Percentiles rank a stretch among this genome's conserved stretches.
Conservation (phyloP, 768 basidiomycete genomes). For the Auriscalpium orientale region DNA sequence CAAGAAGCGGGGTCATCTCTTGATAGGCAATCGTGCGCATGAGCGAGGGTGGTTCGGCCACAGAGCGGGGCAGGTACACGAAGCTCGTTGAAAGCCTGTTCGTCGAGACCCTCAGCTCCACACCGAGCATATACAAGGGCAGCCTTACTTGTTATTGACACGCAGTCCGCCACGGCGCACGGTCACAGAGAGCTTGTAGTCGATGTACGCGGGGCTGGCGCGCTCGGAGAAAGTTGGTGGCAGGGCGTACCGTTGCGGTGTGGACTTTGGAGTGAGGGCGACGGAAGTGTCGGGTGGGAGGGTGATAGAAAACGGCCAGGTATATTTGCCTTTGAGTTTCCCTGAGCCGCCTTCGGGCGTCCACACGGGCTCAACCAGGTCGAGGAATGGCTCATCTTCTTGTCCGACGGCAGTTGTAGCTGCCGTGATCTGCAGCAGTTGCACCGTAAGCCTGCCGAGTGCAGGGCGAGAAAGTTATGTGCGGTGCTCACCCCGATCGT, state of each 20-base stretch:
- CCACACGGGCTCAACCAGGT: slow-evolving; percentile 4
- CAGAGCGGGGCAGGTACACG: slow-evolving; percentile 26
- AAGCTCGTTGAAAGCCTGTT: slow-evolving; percentile 28
- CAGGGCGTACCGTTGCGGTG: neutral
- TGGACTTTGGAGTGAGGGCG: neutral
- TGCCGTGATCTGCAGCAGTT: slow-evolving; percentile 1
- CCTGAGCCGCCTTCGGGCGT: neutral
- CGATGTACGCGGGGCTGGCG: slow-evolving; percentile 47
- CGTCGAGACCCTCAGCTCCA: neutral
- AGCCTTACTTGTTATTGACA: slow-evolving; percentile 40
- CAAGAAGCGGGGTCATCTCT: slow-evolving; percentile 24
- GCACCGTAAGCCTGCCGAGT: neutral
- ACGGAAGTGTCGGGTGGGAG: neutral
- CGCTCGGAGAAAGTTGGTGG: slow-evolving; percentile 25
- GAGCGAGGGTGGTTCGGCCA: slow-evolving; percentile 28
- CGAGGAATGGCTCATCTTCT: slow-evolving; percentile 8
- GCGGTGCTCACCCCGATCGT: neutral
- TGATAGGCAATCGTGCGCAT: slow-evolving; percentile 30
- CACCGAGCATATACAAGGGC: neutral
- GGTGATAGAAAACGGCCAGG: slow-evolving; percentile 5
- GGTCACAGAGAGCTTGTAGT: slow-evolving; percentile 45
- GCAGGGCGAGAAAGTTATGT: neutral
- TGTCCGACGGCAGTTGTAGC: slow-evolving; percentile 6
- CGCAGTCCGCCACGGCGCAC: slow-evolving; percentile 42
- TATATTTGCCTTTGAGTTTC: slow-evolving; percentile 1